Percentiles rank a stretch among this genome's conserved stretches.
phyloP scores from a whole-genome alignment of 2,329 filamentous ascomycete genomes.

The Colletotrichum acutatum region DNA sequence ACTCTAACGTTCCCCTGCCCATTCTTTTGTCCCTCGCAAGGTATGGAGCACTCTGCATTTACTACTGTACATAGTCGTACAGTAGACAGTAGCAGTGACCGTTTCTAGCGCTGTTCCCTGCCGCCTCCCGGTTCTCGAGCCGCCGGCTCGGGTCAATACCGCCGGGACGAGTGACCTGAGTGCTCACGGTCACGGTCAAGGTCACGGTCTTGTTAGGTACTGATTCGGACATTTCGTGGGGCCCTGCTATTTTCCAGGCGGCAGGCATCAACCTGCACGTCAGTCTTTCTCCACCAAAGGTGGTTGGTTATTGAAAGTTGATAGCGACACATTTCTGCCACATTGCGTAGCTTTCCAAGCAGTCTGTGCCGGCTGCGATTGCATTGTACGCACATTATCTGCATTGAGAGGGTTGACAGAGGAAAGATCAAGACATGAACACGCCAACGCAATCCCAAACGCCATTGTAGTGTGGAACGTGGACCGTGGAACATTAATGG shows the following conservation, averaged over 20 bases:
- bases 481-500: not conserved
- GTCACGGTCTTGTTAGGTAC: not conserved
- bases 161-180: not conserved
- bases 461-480: not conserved
- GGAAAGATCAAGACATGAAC: conserved; percentile 1
- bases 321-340: not conserved
- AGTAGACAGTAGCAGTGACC: not conserved
- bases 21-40: not conserved
- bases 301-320: not conserved
- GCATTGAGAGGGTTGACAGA: conserved; percentile 9
- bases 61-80: too few relatives aligned
- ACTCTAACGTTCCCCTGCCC: not conserved
- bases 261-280: not conserved
- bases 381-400: not conserved
- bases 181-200: not conserved
- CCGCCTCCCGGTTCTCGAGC: conserved; percentile 3
- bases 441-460: not conserved
- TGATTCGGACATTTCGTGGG: not conserved
- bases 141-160: not conserved
- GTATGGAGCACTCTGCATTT: too few relatives aligned
- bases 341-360: not conserved
- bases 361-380: conserved; percentile 7
- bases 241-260: not conserved
- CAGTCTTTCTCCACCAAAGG: not conserved
- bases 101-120: conserved; percentile 6